Percentiles rank a stretch among this genome's conserved stretches.
These are phyloP conservation scores for Kluyveromyces dobzhanskii DNA, from an alignment of 805 yeast species.

Conservation along the genomic window DNA sequence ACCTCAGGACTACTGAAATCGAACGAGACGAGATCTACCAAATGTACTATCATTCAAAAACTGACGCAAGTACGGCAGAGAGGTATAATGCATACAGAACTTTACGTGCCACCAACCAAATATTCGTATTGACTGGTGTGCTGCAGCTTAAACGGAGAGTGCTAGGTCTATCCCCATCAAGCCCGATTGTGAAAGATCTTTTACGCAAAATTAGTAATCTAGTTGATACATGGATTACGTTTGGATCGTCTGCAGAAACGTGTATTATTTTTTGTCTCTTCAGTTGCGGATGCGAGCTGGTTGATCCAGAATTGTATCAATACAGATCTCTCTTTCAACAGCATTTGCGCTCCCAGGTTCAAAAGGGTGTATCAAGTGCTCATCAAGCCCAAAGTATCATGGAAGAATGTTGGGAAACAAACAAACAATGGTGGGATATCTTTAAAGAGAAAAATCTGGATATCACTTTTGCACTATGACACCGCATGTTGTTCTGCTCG, in stretches of 20 bases:
- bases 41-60: constrained; percentile 6
- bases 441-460: constrained; percentile 12
- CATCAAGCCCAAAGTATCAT: constrained; percentile 13
- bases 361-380: constrained; percentile 16
- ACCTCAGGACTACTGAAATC: constrained; percentile 15
- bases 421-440: constrained; percentile 19
- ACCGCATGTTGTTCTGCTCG: too few relatives aligned
- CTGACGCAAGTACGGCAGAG: constrained; percentile 6
- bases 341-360: constrained; percentile 8
- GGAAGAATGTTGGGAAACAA: constrained; percentile 18
- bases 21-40: constrained; percentile 23
- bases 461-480: constrained; percentile 14
- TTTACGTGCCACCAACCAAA: constrained; percentile 41
- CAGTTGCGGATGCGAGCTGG: constrained; percentile 19
- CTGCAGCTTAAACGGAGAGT: constrained; percentile 52
- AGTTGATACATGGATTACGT: constrained; percentile 8
- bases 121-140: constrained; percentile 46
- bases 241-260: constrained; percentile 9
- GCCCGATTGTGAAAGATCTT: constrained; percentile 39
- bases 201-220: constrained; percentile 8
- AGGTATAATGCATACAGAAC: constrained; percentile 16
- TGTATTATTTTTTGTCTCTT: constrained; percentile 16
- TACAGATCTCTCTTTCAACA: constrained; percentile 9
- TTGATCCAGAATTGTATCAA: constrained; percentile 7
- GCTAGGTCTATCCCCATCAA: constrained; percentile 39